A percentile compares a stretch with the other conserved stretches of the same genome.
Evolutionary conservation across 1,284 basidiomycete species (phyloP).

Genomic region (Ustanciosporium gigantosporum): DNA sequence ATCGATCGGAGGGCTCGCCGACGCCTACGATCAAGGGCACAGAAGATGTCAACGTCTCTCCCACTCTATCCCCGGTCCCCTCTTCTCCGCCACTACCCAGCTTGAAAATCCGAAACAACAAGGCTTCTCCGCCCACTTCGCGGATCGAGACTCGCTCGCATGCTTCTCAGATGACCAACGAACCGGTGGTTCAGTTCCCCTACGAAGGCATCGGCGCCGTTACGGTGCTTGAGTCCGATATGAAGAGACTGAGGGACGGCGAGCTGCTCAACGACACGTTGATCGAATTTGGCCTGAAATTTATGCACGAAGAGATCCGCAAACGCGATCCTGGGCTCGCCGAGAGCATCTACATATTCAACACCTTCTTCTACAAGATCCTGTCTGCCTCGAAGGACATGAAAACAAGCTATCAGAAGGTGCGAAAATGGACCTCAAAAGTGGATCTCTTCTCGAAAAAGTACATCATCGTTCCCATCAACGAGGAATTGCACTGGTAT

Average conservation of each 20-base stretch:
- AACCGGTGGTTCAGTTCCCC: slow-evolving; percentile 41
- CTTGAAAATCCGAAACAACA: no score
- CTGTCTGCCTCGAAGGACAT: slow-evolving; percentile 67
- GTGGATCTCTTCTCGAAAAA: slow-evolving; percentile 86
- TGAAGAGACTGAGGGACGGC: slow-evolving; percentile 43
- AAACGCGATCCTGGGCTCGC: slow-evolving; percentile 68
- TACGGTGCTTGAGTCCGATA: slow-evolving; percentile 34
- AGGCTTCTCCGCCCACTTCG: no score
- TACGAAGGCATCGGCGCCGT: slow-evolving; percentile 43
- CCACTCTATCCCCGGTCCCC: no score
- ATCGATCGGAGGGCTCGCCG: no score
- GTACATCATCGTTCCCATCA: slow-evolving; percentile 92
- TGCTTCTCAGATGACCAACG: not conserved
- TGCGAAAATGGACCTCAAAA: slow-evolving; percentile 90
- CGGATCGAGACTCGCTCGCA: not conserved
- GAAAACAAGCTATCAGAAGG: slow-evolving; percentile 73
- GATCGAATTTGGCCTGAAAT: slow-evolving; percentile 93
- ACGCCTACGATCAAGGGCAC: no score
- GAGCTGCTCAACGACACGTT: slow-evolving; percentile 81
- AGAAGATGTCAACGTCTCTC: no score
- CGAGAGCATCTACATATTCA: slow-evolving; percentile 84
- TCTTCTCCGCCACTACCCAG: no score
- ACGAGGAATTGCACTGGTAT: slow-evolving; percentile 97
- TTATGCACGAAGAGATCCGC: slow-evolving; percentile 60
- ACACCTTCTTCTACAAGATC: slow-evolving; percentile 96